Conservation (phyloP, 2,329 filamentous ascomycete species). For the Phoma sp. region DNA sequence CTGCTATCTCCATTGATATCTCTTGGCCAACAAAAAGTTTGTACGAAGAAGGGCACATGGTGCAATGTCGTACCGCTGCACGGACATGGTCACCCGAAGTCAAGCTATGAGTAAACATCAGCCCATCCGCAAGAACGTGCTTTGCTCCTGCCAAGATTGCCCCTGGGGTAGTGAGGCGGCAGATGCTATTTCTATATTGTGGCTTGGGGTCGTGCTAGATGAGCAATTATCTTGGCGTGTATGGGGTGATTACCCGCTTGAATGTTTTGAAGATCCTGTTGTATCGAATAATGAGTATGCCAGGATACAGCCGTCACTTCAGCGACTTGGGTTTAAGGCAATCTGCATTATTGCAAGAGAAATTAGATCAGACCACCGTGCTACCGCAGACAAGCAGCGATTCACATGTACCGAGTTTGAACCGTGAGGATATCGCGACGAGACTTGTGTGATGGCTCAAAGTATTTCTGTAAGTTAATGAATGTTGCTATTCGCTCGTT, state of each 20-base stretch:
- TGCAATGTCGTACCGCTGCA: not conserved
- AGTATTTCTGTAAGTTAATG: not conserved
- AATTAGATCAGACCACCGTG: slow-evolving; percentile 2
- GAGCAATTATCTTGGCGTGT: not conserved
- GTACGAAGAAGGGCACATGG: no score
- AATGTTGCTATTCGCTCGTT: not conserved
- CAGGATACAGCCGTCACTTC: slow-evolving; percentile 1
- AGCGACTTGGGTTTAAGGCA: no score
- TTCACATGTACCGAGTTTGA: slow-evolving; percentile 1
- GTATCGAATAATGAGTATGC: not conserved
- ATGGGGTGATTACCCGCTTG: not conserved
- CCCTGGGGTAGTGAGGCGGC: slow-evolving; percentile 1
- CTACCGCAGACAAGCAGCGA: not conserved
- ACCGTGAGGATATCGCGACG: slow-evolving; percentile 5
- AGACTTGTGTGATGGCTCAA: not conserved
- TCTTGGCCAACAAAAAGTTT: no score
- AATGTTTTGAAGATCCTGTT: not conserved
- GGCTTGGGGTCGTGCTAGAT: not conserved
- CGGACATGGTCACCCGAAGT: not conserved
- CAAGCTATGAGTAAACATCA: not conserved
- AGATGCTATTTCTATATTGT: slow-evolving; percentile 1
- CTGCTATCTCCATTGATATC: no score
- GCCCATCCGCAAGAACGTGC: not conserved
- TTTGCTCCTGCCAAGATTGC: slow-evolving; percentile 6
- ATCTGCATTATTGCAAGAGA: slow-evolving; percentile 1